Base-by-base conservation (phyloP, 768 basidiomycete genomes). In the Glaciozyma martinii region DNA sequence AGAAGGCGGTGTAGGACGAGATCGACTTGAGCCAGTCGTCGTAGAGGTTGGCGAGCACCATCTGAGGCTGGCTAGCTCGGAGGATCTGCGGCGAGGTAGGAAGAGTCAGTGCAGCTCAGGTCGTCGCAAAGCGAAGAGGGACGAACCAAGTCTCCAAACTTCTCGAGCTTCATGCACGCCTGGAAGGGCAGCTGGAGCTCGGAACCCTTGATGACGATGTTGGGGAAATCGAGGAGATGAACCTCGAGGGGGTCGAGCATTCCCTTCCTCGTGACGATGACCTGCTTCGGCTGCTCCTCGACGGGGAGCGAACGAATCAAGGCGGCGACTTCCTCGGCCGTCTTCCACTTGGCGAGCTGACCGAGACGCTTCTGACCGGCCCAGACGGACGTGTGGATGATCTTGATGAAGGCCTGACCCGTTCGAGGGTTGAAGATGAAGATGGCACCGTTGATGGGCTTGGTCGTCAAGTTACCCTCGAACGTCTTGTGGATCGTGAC, bases 321-420 rank as follows among this genome's bases (percentile, higher is more conserved):
- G 0, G 95, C 95, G 43, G 95, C 95, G 15, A 98, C 95, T 86
- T 99, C 95, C 85, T 99, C 95, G 23, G 95, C 95, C 9, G 94
- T 97, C 80, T 95, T 95, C 93, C 95, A 98, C 79, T 98, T 99
- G 44, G 95, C 95, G 57, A 98, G 83, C 78, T 99, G 95, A 63
- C 95, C 95, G 56, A 99, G 85, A 86, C 95, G 95, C 78, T 99
- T 99, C 78, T 99, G 95, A 74, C 95, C 95, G 62, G 95, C 95
- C 95, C 95, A 99, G n/a, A 98, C 95, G 74, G 93, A 97, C 4
- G 95, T 99, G 77, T 99, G 95, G 67, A 99, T 99, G 78, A 99
- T 87, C 81, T 99, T 99, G 77, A 99, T 78, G 85, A 98, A 98
- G 43, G 98, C 78, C 73, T 99, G 95, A 33, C 95, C 95, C 32